Base-by-base conservation (phyloP, 345 rosid species). In the Chamaenerion angustifolium region DNA sequence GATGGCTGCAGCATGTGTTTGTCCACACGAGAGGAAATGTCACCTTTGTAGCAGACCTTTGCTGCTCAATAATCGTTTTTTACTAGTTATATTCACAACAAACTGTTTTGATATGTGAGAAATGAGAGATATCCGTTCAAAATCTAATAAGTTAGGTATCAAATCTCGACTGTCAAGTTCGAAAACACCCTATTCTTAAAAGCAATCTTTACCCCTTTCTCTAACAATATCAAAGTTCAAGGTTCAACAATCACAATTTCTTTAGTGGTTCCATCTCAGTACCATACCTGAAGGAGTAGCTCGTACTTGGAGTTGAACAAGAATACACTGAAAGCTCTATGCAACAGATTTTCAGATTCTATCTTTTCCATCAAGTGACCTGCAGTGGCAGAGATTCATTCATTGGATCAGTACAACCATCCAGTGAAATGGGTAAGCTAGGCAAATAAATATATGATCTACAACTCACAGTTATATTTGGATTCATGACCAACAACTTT, bases 21-120 rank as follows among this genome's bases (percentile, higher is more conserved):
- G 98, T 92, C 98, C 98, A 87, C 65, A 87, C 96, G 27, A 80
- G 93, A 54, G 98, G 98, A 62, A 90, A 86, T 25, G 98, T 90
- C 54, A 90, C 95, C 72, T 90, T 90, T 17, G 95, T 81, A 27
- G 80, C 80, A 62, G 95, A 90, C 41, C 98, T 80, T 90, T 90
- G 92, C 98, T 90, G 81, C 57, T 51, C 52, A 64, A 10, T 17
- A 50, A 31, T 8, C 8, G 40, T 4, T 31, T 31, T 31, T 31
- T 31, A 31, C 37, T 31, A 3, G 37, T 31, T 5, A 31, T 4
- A 31, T 31, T 31, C 37, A 31, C 37, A 31, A 31, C 37, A 31
- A 31, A 31, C 37, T 31, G 37, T 8, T n/a, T 1, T 4, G 37
- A 5, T 31, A 31, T 5, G 10, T 7, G 7, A 31, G 37, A 31